Conservation (phyloP, 1,139 yeast species). For the Lodderomyces jiufengensis region DNA sequence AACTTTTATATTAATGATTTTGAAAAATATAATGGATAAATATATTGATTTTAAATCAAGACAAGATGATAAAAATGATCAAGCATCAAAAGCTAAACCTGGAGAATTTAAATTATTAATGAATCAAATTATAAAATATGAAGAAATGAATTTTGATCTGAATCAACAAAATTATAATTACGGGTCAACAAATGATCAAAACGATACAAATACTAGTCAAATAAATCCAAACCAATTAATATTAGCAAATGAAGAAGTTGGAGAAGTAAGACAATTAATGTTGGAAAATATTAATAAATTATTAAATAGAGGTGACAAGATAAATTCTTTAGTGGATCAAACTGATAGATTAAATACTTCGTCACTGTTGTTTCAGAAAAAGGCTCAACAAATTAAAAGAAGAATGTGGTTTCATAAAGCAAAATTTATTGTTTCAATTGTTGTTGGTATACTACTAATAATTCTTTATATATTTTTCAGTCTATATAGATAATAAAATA, state of each 20-base stretch:
- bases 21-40: slow-evolving; percentile 49
- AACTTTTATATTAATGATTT: slow-evolving; percentile 42
- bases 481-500: background rate
- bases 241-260: slow-evolving; percentile 47
- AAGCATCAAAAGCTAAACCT: slow-evolving; percentile 23
- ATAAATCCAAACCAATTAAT: slow-evolving; percentile 39
- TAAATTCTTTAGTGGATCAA: slow-evolving; percentile 71
- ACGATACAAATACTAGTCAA: slow-evolving; percentile 15
- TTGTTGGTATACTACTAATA: slow-evolving; percentile 22
- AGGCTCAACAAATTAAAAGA: slow-evolving; percentile 62
- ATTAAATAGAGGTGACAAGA: slow-evolving; percentile 76
- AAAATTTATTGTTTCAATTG: slow-evolving; percentile 36
- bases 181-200: slow-evolving; percentile 23
- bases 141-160: slow-evolving; percentile 44
- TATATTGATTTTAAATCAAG: slow-evolving; percentile 41
- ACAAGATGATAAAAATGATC: slow-evolving; percentile 9
- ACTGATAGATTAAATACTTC: slow-evolving; percentile 71
- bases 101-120: slow-evolving; percentile 51
- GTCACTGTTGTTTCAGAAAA: slow-evolving; percentile 68
- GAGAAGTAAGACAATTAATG: slow-evolving; percentile 58
- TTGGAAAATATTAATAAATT: slow-evolving; percentile 66
- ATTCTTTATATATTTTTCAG: slow-evolving; percentile 44
- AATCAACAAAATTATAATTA: slow-evolving; percentile 34
- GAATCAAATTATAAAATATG: slow-evolving; percentile 50
- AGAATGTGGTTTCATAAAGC: slow-evolving; percentile 64